Base-by-base conservation (phyloP, 768 basidiomycete species). In the Gloeostereum incarnatum region DNA sequence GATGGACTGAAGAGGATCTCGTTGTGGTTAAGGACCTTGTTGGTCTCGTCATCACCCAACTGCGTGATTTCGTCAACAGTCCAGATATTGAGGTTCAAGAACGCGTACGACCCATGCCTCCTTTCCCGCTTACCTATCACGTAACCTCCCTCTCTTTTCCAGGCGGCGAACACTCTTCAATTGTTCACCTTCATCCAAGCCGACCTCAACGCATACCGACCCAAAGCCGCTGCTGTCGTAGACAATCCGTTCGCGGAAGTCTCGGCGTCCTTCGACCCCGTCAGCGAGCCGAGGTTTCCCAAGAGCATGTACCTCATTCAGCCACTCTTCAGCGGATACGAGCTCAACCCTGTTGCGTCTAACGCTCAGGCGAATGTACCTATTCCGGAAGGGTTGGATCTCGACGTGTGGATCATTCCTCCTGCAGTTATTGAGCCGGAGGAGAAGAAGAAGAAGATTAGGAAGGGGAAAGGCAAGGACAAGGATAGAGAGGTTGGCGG, bases 41-140 rank as follows among this genome's bases (percentile, higher is more conserved):
- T 1, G 73, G 79, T 29, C 67, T 67, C 18, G 64, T 88, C 40
- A 59, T 81, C 19, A 62, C 56, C 9, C 71, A 76, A n/a, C 58
- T 89, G 38, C 53, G 61, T 11, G 66, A 68, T 4, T 81, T 91
- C 48, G 63, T 71, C 18, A 56, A 61, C 7, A 81, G 73, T 49
- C 59, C 70, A 1, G 71, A 93, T 49, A 78, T 91, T 32, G 94
- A 97, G 51, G 81, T 97, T 8, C 92, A 96, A 60, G 93, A 98
- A 58, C 69, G 94, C 51, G 90, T 89, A 45, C 45, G 80, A 63
- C 20, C 6, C 23, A 33, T 47, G 21, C n/a, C 10, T 44, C n/a
- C 11, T 2, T 31, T 37, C n/a, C n/a, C n/a, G n/a, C n/a, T n/a
- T n/a, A n/a, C n/a, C n/a, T n/a, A n/a, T n/a, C 13, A 19, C 29